Conservation (phyloP, 805 yeast species). For the Vanderwaltozyma tropicalis region DNA sequence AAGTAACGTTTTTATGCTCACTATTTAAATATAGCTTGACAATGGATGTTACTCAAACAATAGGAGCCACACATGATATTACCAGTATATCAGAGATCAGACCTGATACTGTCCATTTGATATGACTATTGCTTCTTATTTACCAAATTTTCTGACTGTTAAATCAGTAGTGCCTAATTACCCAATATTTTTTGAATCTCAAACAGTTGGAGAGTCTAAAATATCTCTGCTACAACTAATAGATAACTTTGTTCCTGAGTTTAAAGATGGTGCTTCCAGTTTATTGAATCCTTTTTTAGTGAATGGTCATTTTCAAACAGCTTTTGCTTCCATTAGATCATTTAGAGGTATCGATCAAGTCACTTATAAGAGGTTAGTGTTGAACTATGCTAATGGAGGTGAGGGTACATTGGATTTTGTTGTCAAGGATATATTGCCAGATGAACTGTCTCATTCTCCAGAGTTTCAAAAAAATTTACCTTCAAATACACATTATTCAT, state of each 20-base stretch:
- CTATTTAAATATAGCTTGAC: too few relatives aligned
- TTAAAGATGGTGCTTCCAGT: slow-evolving; percentile 34
- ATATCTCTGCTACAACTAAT: slow-evolving; percentile 25
- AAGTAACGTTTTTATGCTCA: too few relatives aligned
- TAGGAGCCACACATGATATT: neutral
- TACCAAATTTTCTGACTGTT: slow-evolving; percentile 4
- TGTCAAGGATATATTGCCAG: slow-evolving; percentile 27
- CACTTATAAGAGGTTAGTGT: slow-evolving; percentile 52
- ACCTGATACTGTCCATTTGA: neutral
- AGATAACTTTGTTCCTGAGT: slow-evolving; percentile 33
- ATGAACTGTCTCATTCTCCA: slow-evolving; percentile 21
- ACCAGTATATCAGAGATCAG: neutral
- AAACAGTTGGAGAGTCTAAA: neutral
- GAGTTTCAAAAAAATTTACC: slow-evolving; percentile 31
- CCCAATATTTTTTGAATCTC: neutral
- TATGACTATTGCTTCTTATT: neutral
- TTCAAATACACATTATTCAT: slow-evolving; percentile 12
- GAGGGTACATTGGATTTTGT: slow-evolving; percentile 62
- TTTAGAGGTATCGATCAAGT: slow-evolving; percentile 39
- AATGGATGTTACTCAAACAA: too few relatives aligned
- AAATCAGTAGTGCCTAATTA: slow-evolving; percentile 1
- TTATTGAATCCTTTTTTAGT: slow-evolving; percentile 47
- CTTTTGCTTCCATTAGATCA: slow-evolving; percentile 44
- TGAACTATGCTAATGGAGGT: slow-evolving; percentile 50
- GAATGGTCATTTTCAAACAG: slow-evolving; percentile 64